Percentiles rank a stretch among this genome's conserved stretches.
Conservation (phyloP, 306 rosid genomes). For the Styphnolobium japonicum region DNA sequence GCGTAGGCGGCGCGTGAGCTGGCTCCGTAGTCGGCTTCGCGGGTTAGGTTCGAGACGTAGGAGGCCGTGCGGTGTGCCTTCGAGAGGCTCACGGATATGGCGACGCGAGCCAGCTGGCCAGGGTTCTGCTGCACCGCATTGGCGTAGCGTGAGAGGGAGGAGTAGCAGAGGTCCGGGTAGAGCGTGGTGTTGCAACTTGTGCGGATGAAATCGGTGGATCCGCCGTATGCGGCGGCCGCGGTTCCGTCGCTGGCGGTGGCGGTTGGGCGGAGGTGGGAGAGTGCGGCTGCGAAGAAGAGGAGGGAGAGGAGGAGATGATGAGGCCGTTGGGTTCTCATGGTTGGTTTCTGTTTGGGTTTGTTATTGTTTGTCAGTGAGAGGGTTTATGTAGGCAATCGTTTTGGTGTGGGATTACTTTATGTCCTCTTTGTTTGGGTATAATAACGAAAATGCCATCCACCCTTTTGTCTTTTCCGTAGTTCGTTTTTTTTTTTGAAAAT, state of each 20-base stretch:
- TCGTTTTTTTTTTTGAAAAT: background rate
- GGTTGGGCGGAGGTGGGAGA: background rate
- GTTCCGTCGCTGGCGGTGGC: no score
- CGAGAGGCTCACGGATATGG: constrained; percentile 66
- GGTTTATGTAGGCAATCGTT: constrained; percentile 31
- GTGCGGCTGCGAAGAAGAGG: constrained; percentile 20
- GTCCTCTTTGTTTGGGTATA: background rate
- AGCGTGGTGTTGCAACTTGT: constrained; percentile 70
- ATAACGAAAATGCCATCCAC: constrained; percentile 4
- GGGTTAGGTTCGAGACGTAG: constrained; percentile 62
- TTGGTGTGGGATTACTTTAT: background rate
- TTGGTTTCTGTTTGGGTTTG: background rate
- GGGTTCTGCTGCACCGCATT: constrained; percentile 66
- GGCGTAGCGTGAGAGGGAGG: constrained; percentile 82
- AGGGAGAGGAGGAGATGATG: background rate
- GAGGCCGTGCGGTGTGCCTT: constrained; percentile 50
- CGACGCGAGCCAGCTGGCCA: constrained; percentile 76
- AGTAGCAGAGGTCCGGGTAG: constrained; percentile 85
- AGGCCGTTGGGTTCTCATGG: constrained; percentile 31
- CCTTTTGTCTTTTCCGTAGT: no score
- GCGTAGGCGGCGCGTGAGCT: constrained; percentile 56
- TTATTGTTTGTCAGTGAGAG: background rate
- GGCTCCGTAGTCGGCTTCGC: constrained; percentile 51
- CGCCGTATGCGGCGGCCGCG: no score
- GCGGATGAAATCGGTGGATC: constrained; percentile 67